These are phyloP conservation scores for Alternaria sp. DNA, from an alignment of 2,329 filamentous ascomycete species.

Conservation along the genomic window DNA sequence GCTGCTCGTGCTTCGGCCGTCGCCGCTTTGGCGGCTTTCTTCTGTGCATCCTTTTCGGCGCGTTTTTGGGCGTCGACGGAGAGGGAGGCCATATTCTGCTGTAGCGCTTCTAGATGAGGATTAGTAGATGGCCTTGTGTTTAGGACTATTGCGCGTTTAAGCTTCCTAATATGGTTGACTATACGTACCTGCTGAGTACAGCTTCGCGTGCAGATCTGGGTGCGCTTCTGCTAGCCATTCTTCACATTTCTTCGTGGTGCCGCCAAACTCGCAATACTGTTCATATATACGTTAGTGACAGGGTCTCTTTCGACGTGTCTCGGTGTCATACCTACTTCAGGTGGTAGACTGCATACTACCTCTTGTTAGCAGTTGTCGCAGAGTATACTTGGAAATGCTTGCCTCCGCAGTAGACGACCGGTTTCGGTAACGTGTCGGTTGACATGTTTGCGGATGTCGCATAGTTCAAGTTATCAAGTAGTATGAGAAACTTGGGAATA, in stretches of 20 bases:
- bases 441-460: conserved; percentile 27
- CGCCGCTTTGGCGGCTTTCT: conserved; percentile 95
- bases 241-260: conserved; percentile 94
- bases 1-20: conserved; percentile 83
- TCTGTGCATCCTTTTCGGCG: conserved; percentile 93
- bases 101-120: conserved; percentile 65
- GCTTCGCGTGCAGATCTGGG: conserved; percentile 73
- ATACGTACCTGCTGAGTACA: conserved; percentile 83
- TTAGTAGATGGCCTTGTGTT: conserved; percentile 7
- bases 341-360: conserved; percentile 70
- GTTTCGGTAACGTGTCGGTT: conserved; percentile 57
- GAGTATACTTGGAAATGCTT: conserved; percentile 30
- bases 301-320: conserved; percentile 11
- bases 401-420: conserved; percentile 70
- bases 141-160: background rate
- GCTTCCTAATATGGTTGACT: background rate
- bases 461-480: background rate
- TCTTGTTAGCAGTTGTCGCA: conserved; percentile 30
- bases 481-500: background rate
- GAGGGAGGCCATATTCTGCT: conserved; percentile 83
- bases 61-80: conserved; percentile 92
- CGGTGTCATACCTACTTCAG: conserved; percentile 66
- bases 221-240: conserved; percentile 88
- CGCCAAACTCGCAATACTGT: conserved; percentile 98
- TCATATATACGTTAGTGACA: conserved; percentile 19